These are phyloP conservation scores for Miscanthus lutarioriparius DNA, from an alignment of 176 grass and related monocot species.

Conservation along the genomic window DNA sequence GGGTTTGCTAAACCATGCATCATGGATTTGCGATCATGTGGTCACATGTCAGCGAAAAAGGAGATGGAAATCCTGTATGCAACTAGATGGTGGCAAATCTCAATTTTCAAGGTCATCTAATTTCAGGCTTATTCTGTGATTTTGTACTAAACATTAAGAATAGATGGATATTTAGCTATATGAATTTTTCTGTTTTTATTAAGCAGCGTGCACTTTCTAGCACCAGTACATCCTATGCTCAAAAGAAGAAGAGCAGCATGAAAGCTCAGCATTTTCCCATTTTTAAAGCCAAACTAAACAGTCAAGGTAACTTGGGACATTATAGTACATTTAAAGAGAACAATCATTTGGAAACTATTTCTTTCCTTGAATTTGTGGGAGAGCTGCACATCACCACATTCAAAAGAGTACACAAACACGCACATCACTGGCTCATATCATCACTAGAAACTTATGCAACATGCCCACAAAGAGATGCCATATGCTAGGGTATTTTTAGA, in stretches of 20 bases:
- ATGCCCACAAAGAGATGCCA: neutral
- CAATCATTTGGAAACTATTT: neutral
- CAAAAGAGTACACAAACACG: neutral
- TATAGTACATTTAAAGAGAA: neutral
- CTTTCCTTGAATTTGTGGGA: neutral
- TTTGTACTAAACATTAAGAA: slow-evolving; percentile 21
- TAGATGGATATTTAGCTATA: neutral
- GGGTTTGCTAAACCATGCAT: neutral
- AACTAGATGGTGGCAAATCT: neutral
- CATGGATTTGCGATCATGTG: neutral
- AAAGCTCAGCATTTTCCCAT: neutral
- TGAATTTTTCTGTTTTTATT: neutral
- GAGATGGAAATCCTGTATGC: neutral
- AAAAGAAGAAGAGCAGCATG: neutral
- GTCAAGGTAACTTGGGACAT: neutral
- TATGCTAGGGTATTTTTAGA: neutral
- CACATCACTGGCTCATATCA: neutral
- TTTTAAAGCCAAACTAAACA: neutral
- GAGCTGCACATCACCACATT: neutral
- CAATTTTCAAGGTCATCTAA: neutral
- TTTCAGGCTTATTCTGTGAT: neutral
- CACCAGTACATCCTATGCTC: neutral
- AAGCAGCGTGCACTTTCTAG: neutral
- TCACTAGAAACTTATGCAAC: neutral
- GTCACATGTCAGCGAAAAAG: neutral